Evolutionary conservation across 306 rosid genomes (phyloP).

Genomic region (Casuarina equisetifolia): DNA sequence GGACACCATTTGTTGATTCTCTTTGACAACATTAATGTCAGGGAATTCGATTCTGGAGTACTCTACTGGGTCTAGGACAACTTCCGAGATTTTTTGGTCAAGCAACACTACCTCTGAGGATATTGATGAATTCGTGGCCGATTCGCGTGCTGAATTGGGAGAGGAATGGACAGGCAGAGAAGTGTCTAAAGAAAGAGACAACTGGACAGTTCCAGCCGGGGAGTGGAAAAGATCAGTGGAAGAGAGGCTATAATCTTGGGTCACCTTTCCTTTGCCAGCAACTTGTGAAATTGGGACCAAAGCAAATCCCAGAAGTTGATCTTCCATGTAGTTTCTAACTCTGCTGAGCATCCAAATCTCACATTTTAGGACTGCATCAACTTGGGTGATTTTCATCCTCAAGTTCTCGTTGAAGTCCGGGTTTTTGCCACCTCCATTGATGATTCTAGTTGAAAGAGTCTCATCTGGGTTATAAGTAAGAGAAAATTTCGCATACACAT

Average conservation of each 20-base stretch:
- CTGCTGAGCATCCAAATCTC: conserved; percentile 97
- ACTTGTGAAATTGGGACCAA: conserved; percentile 73
- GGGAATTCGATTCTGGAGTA: conserved; percentile 88
- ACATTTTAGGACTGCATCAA: conserved; percentile 80
- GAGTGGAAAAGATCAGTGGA: conserved; percentile 96
- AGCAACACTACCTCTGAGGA: conserved; percentile 89
- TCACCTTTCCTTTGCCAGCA: conserved; percentile 61
- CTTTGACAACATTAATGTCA: conserved; percentile 59
- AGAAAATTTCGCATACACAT: conserved; percentile 90
- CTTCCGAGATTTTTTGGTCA: conserved; percentile 52
- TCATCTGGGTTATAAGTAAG: conserved; percentile 88
- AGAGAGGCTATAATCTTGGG: conserved; percentile 72
- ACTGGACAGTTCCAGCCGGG: conserved; percentile 87
- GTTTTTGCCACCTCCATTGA: conserved; percentile 77
- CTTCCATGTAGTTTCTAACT: conserved; percentile 72
- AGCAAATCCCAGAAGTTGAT: conserved; percentile 87
- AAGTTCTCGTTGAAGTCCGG: conserved; percentile 77
- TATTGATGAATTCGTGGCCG: conserved; percentile 58
- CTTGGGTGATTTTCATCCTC: conserved; percentile 66
- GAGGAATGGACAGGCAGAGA: conserved; percentile 38
- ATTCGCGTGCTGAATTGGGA: conserved; percentile 37
- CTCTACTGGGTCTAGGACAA: conserved; percentile 60
- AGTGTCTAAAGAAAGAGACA: conserved; percentile 54
- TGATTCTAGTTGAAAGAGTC: conserved; percentile 64
- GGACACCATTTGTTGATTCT: conserved; percentile 81